Base-by-base conservation (phyloP, 2,329 filamentous ascomycete genomes). In the Botryotinia convoluta region DNA sequence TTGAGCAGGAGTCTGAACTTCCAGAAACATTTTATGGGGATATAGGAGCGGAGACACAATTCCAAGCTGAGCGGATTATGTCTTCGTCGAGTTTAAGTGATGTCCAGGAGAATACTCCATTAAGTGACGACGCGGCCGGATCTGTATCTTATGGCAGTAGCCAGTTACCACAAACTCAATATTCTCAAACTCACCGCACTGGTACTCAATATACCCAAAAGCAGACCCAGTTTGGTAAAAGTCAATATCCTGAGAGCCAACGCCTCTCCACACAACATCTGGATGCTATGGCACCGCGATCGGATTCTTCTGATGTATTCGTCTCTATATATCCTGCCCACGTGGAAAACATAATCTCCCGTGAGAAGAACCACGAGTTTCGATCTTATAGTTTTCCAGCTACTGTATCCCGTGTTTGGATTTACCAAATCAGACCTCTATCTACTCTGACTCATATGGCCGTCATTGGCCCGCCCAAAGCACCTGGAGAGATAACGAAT, bases 401-500 rank as follows among this genome's bases (percentile, higher is more conserved):
- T 4, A 83, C 85, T 26, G 87, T 90, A 8, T 83, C 81, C 29
- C 88, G 90, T n/a, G 84, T 91, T 77, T 92, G 90, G 90, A 83
- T 92, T 26, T 89, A 90, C 76, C 84, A 84, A 26, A 87, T 83
- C 26, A 81, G 78, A 45, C 86, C 84, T 0, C 78, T 81, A 16
- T 83, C 81, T n/a, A 81, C 86, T 72, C 80, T 92, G 14, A 85
- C 83, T 70, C 90, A 91, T 77, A 89, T 91, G 85, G 89, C 88
- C 22, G 84, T 84, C 18, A 84, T 91, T 26, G 83, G 86, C 0
- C 79, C 82, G 0, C 82, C 85, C 0, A 85, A 85, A 77, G 73
- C 77, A n/a, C 85, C 85, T 0, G 87, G 84, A 0, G 82, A 88
- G 74, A 85, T 89, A 32, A 74, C 81, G 26, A 81, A 83, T 64